phyloP scores from a whole-genome alignment of 805 yeast species.

The Saccharomycopsis capsularis region DNA sequence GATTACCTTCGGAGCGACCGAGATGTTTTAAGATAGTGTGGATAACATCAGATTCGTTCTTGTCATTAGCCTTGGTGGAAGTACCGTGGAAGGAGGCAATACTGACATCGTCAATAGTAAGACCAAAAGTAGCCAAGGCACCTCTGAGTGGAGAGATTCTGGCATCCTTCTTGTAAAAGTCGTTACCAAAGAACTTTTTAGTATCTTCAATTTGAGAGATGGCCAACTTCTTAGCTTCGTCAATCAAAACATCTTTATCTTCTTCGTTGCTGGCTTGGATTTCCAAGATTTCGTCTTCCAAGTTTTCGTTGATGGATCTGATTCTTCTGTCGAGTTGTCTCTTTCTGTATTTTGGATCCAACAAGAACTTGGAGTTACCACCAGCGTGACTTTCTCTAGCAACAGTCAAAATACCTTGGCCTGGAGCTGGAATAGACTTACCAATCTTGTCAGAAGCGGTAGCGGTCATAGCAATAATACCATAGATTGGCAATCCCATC shows the following conservation, averaged over 20 bases:
- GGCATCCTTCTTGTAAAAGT: constrained; percentile 84
- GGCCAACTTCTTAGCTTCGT: constrained; percentile 81
- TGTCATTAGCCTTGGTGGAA: constrained; percentile 96
- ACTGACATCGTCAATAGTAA: constrained; percentile 89
- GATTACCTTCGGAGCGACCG: constrained; percentile 97
- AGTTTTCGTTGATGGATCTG: constrained; percentile 65
- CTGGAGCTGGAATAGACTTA: constrained; percentile 99
- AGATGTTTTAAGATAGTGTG: constrained; percentile 89
- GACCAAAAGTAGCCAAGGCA: constrained; percentile 87
- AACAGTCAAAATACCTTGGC: constrained; percentile 97
- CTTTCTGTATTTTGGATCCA: constrained; percentile 88
- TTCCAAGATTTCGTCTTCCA: constrained; percentile 63
- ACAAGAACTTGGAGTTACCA: constrained; percentile 39
- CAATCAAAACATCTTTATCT: constrained; percentile 49
- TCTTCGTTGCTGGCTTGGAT: constrained; percentile 43
- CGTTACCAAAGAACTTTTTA: constrained; percentile 90
- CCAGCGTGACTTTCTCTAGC: constrained; percentile 86
- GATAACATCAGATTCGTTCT: constrained; percentile 92
- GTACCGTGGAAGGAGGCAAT: constrained; percentile 99
- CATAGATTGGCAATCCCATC: constrained; percentile 99
- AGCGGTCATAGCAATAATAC: constrained; percentile 87
- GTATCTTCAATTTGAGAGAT: constrained; percentile 80
- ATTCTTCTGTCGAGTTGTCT: constrained; percentile 83
- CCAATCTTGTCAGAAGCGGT: constrained; percentile 99
- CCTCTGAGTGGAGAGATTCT: constrained; percentile 97